Percentiles rank a stretch among this genome's conserved stretches.
phyloP scores from a whole-genome alignment of 371 early-diverging fungal species.

The Lichtheimia hyalospora region DNA sequence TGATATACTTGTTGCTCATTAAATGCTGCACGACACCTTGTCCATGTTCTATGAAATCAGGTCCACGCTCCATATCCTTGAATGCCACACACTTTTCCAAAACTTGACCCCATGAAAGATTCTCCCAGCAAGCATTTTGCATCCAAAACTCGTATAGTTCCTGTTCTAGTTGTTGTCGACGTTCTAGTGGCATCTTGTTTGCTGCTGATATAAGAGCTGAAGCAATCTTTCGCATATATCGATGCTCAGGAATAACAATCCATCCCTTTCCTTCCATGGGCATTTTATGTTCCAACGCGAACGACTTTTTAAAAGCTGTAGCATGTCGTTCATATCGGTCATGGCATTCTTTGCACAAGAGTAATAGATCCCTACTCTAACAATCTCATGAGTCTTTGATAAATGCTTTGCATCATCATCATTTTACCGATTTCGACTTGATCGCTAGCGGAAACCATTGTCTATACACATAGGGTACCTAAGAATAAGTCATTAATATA shows the following conservation, averaged over 20 bases:
- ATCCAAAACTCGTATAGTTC: slow-evolving; percentile 24
- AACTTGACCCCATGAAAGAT: slow-evolving; percentile 19
- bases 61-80: slow-evolving; percentile 41
- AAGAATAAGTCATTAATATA: background rate
- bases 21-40: slow-evolving; percentile 41
- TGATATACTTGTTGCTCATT: slow-evolving; percentile 4
- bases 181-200: slow-evolving; percentile 41
- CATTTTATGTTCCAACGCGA: slow-evolving; percentile 37
- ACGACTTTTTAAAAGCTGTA: slow-evolving; percentile 32
- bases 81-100: slow-evolving; percentile 33
- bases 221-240: slow-evolving; percentile 46
- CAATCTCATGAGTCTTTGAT: background rate
- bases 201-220: slow-evolving; percentile 36
- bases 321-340: slow-evolving; percentile 54
- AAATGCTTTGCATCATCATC: background rate
- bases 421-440: slow-evolving; percentile 57
- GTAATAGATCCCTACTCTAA: slow-evolving; percentile 53
- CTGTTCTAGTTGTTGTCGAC: slow-evolving; percentile 25
- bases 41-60: slow-evolving; percentile 54
- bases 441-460: slow-evolving; percentile 51
- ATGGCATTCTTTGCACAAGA: slow-evolving; percentile 54
- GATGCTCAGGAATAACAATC: slow-evolving; percentile 42
- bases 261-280: slow-evolving; percentile 60
- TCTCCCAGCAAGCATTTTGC: background rate
- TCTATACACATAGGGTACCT: slow-evolving; percentile 61